Base-by-base conservation (phyloP, 176 grass and related monocot genomes). In the Oryza meridionalis region DNA sequence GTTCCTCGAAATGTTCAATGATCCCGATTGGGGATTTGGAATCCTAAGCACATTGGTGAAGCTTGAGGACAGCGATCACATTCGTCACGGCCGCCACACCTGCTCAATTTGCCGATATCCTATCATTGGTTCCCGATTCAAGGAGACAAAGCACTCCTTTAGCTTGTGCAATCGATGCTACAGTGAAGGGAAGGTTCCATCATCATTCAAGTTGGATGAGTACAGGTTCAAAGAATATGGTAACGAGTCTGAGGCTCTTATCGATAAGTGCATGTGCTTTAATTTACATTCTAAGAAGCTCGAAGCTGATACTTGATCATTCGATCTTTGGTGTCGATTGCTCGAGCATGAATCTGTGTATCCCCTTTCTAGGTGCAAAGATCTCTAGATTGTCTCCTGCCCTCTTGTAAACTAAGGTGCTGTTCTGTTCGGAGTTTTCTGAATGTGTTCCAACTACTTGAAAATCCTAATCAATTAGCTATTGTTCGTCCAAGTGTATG, bases 1-100 rank as follows among this genome's bases (percentile, higher is more conserved):
- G 62, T 99, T 99, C 68, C 78, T 96, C 65, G 97, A 96, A 61
- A 99, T 99, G 93, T 99, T 99, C 67, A 94, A 99, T 85, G 97
- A 99, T 80, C 81, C 89, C 21, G 93, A 96, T 69, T 92, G 97
- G 93, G 96, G 97, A 69, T 99, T 99, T 82, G 97, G 97, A 58
- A 92, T 94, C 37, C 78, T 99, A 29, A 84, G 69, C 67, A 96
- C 93, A 22, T 66, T 99, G 84, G 84, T 94, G 64, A 99, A 94
- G 72, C 93, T 99, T 65, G 97, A 99, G 90, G 90, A 92, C 46
- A 94, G 93, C 32, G 97, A 99, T 77, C 93, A 91, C 47, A 83
- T 99, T 78, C 93, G 97, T 26, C 97, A 99, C 22, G 97, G 91
- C 19, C 75, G n/a, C n/a, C 90, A 87, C 61, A 92, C 75, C 22